A percentile compares a stretch with the other conserved stretches of the same genome.
Conservation (phyloP, 352 stramenopile species). For the Thalassiosira allenii region DNA sequence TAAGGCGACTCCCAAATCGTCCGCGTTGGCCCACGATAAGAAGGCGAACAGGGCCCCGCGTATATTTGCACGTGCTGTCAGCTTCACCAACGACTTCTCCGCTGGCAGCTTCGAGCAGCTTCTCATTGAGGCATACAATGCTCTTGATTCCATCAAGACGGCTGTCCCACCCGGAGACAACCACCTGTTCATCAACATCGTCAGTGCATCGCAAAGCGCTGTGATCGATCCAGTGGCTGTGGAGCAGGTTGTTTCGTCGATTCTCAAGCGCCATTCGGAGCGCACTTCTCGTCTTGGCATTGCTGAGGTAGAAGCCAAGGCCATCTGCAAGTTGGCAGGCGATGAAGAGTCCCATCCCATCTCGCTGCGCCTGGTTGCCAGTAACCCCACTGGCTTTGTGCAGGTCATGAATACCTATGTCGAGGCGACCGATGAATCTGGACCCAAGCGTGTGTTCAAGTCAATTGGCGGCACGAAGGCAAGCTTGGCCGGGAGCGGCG, state of each 20-base stretch:
- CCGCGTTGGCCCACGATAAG: constrained; percentile 88
- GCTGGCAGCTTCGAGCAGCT: constrained; percentile 93
- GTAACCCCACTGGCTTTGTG: constrained; percentile 98
- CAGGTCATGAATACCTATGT: constrained; percentile 99
- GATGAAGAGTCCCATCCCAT: constrained; percentile 93
- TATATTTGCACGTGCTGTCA: constrained; percentile 96
- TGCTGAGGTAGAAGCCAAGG: constrained; percentile 97
- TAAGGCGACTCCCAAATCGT: constrained; percentile 92
- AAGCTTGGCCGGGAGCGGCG: constrained; percentile 88
- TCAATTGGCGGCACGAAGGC: constrained; percentile 91
- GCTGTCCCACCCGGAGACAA: constrained; percentile 89
- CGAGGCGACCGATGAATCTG: constrained; percentile 88
- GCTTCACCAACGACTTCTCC: constrained; percentile 84
- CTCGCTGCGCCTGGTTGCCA: constrained; percentile 94
- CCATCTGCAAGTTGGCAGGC: constrained; percentile 90
- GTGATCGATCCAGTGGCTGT: constrained; percentile 95
- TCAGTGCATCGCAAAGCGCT: constrained; percentile 89
- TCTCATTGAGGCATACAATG: constrained; percentile 98
- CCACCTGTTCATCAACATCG: constrained; percentile 99
- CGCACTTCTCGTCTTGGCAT: constrained; percentile 93
- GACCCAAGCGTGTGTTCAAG: constrained; percentile 79
- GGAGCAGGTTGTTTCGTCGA: constrained; percentile 92
- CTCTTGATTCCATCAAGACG: constrained; percentile 91
- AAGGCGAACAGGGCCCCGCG: constrained; percentile 90
- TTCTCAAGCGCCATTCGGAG: constrained; percentile 89